These are phyloP conservation scores for Phlegmacium glaucopus DNA, from an alignment of 768 basidiomycete species.

Conservation along the genomic window DNA sequence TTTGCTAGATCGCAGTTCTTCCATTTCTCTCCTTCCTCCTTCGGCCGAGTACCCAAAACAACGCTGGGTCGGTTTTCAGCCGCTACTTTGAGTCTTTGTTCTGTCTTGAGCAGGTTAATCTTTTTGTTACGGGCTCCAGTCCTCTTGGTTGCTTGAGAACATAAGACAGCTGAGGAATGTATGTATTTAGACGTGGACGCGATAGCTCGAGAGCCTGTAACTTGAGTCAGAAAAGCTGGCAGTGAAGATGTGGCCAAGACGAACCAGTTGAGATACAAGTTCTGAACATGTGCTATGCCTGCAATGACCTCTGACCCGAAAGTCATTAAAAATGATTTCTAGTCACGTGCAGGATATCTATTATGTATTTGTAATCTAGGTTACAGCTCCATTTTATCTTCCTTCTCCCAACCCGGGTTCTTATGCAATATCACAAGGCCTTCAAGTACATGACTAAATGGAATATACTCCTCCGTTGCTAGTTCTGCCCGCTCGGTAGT, in stretches of 20 bases:
- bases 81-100: conserved; percentile 34
- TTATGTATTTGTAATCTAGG: too few relatives aligned
- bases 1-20: conserved; percentile 59
- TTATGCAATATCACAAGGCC: conserved; percentile 90
- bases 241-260: not conserved
- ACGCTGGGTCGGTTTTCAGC: conserved; percentile 53
- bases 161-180: conserved; percentile 20
- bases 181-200: conserved; percentile 15
- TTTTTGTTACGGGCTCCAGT: conserved; percentile 18
- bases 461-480: conserved; percentile 95
- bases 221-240: not conserved
- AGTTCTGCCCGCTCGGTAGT: conserved; percentile 94
- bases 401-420: conserved; percentile 87
- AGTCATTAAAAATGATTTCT: too few relatives aligned
- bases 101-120: conserved; percentile 40
- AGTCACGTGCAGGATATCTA: conserved; percentile 2
- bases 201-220: conserved; percentile 16
- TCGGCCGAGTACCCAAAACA: conserved; percentile 68
- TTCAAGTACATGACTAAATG: conserved; percentile 86
- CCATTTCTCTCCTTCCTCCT: conserved; percentile 65
- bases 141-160: conserved; percentile 15
- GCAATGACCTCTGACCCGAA: not conserved
- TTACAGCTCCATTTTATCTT: conserved; percentile 81
- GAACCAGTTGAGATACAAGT: conserved; percentile 15
- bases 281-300: conserved; percentile 14